phyloP scores from a whole-genome alignment of 1,139 yeast genomes.

The Candida dubliniensis region DNA sequence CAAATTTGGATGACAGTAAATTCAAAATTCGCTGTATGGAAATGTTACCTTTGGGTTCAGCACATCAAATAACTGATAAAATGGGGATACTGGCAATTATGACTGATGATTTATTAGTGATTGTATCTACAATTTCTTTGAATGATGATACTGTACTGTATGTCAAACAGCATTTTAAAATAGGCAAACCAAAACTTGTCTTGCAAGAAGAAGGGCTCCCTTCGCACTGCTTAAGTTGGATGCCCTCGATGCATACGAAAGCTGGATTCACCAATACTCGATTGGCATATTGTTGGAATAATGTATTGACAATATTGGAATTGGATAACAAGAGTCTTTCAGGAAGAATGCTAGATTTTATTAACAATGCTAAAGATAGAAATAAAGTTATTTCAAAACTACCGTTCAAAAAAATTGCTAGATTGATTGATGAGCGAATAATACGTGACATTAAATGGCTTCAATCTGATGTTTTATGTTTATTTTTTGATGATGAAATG shows the following conservation, averaged over 20 bases:
- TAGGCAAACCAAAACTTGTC: constrained; percentile 44
- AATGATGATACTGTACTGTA: constrained; percentile 30
- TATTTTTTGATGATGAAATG: constrained; percentile 21
- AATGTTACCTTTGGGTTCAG: constrained; percentile 55
- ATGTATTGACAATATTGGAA: constrained; percentile 56
- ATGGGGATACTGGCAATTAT: constrained; percentile 64
- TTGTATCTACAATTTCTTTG: constrained; percentile 58
- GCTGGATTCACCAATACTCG: constrained; percentile 38
- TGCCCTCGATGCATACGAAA: constrained; percentile 34
- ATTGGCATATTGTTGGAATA: constrained; percentile 69
- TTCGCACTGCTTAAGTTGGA: constrained; percentile 50
- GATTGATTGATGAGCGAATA: constrained; percentile 37
- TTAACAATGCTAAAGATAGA: constrained; percentile 40
- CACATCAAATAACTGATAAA: constrained; percentile 51
- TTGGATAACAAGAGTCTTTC: constrained; percentile 37
- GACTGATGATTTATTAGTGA: constrained; percentile 49
- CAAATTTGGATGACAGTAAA: constrained; percentile 19
- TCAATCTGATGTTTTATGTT: constrained; percentile 47
- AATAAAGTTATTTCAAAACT: constrained; percentile 39
- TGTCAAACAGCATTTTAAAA: constrained; percentile 48
- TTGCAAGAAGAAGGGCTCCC: not conserved
- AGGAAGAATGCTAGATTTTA: constrained; percentile 23
- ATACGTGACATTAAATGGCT: constrained; percentile 65
- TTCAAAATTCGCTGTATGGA: constrained; percentile 30
- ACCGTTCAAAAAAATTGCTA: constrained; percentile 44